These are phyloP conservation scores for Diplodia mutila DNA, from an alignment of 2,329 filamentous ascomycete species.

Conservation along the genomic window DNA sequence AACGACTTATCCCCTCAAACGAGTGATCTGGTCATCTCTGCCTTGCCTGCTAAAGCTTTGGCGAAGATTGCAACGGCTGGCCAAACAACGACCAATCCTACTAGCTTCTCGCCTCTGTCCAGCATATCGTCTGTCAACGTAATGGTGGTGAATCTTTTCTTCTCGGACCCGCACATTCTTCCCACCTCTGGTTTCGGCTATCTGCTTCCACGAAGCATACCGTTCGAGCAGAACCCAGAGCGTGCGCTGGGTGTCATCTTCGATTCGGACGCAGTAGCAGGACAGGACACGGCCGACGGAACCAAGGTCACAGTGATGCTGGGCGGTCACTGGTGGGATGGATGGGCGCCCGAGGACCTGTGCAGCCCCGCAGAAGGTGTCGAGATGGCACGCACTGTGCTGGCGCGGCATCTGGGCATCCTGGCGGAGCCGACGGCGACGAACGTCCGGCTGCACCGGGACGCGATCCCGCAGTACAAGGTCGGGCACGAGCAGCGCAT, in stretches of 20 bases:
- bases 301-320: slow-evolving; percentile 95
- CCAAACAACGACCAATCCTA: background rate
- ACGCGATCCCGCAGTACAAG: slow-evolving; percentile 90
- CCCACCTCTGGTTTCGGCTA: slow-evolving; percentile 82
- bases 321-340: slow-evolving; percentile 87
- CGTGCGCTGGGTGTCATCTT: slow-evolving; percentile 89
- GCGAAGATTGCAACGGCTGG: slow-evolving; percentile 30
- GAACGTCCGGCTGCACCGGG: slow-evolving; percentile 62
- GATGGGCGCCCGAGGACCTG: slow-evolving; percentile 45
- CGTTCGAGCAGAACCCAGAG: slow-evolving; percentile 75
- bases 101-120: slow-evolving; percentile 44
- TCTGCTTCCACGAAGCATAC: slow-evolving; percentile 77
- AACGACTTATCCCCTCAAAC: slow-evolving; percentile 11
- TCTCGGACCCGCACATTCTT: slow-evolving; percentile 65
- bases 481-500: slow-evolving; percentile 75
- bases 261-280: slow-evolving; percentile 69
- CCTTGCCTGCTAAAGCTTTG: slow-evolving; percentile 54
- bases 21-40: slow-evolving; percentile 67
- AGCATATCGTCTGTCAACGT: slow-evolving; percentile 73
- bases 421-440: slow-evolving; percentile 63
- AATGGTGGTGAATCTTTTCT: slow-evolving; percentile 93
- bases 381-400: slow-evolving; percentile 68
- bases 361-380: slow-evolving; percentile 70
- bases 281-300: slow-evolving; percentile 62
- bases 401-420: slow-evolving; percentile 77